Conservation (phyloP, 345 rosid species). For the Linum usitatissimum region DNA sequence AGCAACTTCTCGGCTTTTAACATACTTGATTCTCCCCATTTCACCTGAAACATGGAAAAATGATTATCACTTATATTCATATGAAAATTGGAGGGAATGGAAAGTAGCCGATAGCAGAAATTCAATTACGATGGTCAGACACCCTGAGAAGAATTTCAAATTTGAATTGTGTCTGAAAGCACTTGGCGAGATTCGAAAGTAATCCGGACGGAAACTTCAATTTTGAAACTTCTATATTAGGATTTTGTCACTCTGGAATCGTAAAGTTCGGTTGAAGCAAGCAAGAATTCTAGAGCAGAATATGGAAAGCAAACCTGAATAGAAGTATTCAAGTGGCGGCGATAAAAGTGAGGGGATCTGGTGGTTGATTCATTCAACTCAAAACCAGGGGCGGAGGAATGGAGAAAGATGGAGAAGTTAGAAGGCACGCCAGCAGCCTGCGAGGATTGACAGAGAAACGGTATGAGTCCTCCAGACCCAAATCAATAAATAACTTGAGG, state of each 20-base stretch:
- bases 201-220: too few relatives aligned
- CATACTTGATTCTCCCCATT: slow-evolving; percentile 91
- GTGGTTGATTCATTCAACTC: neutral
- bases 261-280: too few relatives aligned
- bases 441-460: neutral
- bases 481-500: neutral
- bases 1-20: slow-evolving; percentile 79
- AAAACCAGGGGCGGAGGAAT: neutral
- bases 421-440: slow-evolving; percentile 1
- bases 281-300: neutral
- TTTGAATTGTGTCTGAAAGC: too few relatives aligned
- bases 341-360: neutral
- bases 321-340: neutral
- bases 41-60: slow-evolving; percentile 34
- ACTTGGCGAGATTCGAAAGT: too few relatives aligned
- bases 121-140: too few relatives aligned
- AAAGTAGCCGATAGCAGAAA: too few relatives aligned
- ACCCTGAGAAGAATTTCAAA: neutral
- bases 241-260: too few relatives aligned
- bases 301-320: neutral
- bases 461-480: neutral
- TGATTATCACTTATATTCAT: too few relatives aligned
- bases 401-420: neutral
- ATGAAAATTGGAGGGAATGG: too few relatives aligned
- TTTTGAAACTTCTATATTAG: too few relatives aligned